Percentiles rank a stretch among this genome's conserved stretches.
These are phyloP conservation scores for Lepiota venenata DNA, from an alignment of 768 basidiomycete genomes.

Conservation along the genomic window DNA sequence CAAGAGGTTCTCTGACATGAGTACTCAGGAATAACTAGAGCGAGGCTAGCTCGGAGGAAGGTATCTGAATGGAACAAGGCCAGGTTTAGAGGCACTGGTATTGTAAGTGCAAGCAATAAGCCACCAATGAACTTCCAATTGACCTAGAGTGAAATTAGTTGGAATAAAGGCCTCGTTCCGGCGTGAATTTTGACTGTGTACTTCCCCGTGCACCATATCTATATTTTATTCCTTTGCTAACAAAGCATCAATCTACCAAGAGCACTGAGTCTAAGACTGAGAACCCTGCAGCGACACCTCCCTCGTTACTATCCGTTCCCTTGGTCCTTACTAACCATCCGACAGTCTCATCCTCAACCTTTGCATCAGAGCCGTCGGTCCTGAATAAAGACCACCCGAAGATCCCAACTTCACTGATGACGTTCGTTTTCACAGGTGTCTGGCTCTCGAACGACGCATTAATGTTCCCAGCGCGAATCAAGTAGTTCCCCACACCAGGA, in stretches of 20 bases:
- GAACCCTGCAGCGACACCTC: conserved; percentile 84
- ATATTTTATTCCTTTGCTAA: no score
- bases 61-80: no score
- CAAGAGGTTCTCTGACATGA: no score
- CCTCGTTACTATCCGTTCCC: conserved; percentile 87
- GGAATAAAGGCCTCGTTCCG: no score
- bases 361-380: conserved; percentile 22
- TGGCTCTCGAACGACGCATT: conserved; percentile 20
- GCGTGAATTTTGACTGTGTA: no score
- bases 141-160: no score
- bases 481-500: conserved; percentile 58
- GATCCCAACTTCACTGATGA: conserved; percentile 88
- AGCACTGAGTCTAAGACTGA: conserved; percentile 72
- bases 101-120: no score
- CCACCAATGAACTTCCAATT: no score
- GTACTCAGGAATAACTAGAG: no score
- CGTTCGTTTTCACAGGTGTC: conserved; percentile 53
- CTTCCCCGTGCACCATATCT: no score
- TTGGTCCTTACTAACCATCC: conserved; percentile 92
- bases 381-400: conserved; percentile 89
- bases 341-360: conserved; percentile 57
- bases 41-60: no score
- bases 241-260: conserved; percentile 39
- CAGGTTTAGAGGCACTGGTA: no score
- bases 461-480: conserved; percentile 68